Conservation (phyloP, 306 rosid genomes). For the Astragalus membranaceus region DNA sequence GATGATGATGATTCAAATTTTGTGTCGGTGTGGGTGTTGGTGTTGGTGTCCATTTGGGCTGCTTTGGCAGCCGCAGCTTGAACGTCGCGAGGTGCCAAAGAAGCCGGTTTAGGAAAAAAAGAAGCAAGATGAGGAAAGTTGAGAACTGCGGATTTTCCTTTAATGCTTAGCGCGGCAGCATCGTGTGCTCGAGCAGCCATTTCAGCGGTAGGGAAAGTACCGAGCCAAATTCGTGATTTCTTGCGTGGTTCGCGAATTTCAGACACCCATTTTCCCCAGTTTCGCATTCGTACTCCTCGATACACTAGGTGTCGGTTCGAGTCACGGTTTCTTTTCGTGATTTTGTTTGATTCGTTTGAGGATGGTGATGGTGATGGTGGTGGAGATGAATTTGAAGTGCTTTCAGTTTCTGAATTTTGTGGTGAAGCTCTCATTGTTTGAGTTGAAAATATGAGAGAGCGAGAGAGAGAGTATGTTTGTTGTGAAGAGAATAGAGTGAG, state of each 20-base stretch:
- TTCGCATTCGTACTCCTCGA: conserved; percentile 86
- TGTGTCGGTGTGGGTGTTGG: neutral
- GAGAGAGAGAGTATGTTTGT: neutral
- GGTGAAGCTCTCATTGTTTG: conserved; percentile 26
- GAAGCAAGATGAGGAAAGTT: conserved; percentile 66
- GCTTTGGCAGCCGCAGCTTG: conserved; percentile 81
- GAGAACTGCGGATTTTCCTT: conserved; percentile 66
- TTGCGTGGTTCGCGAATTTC: conserved; percentile 95
- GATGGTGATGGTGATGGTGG: conserved; percentile 6
- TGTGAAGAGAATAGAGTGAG: neutral
- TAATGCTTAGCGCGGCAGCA: conserved; percentile 80
- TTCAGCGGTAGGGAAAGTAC: conserved; percentile 81
- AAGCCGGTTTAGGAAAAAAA: conserved; percentile 68
- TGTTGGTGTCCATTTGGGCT: conserved; percentile 50
- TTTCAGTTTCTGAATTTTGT: conserved; percentile 38
- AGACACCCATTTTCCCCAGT: conserved; percentile 99
- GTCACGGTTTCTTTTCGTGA: conserved; percentile 37
- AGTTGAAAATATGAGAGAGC: neutral
- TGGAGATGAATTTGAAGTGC: conserved; percentile 41
- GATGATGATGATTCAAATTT: neutral
- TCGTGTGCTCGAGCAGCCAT: conserved; percentile 99
- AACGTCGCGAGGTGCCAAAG: conserved; percentile 62
- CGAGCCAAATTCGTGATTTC: conserved; percentile 95
- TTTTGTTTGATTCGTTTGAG: neutral
- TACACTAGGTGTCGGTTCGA: conserved; percentile 56